These are phyloP conservation scores for Calamus simplicifolius DNA, from an alignment of 176 grass and related monocot genomes.

Conservation along the genomic window DNA sequence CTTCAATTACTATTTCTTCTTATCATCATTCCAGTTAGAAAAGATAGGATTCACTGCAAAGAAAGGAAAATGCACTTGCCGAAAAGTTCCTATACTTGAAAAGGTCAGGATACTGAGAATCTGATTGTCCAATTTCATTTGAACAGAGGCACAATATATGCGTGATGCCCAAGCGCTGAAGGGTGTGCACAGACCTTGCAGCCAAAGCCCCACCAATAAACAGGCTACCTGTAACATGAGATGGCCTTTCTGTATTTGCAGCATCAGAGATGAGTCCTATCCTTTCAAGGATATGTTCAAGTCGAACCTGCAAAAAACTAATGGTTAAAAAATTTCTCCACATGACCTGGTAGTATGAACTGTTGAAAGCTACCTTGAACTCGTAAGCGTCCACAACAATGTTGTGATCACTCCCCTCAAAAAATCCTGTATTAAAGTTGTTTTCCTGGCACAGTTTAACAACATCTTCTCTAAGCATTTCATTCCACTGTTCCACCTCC, in stretches of 20 bases:
- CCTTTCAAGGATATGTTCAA: constrained; percentile 97
- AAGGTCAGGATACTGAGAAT: constrained; percentile 89
- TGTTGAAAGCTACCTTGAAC: constrained; percentile 40
- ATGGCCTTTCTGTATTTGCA: constrained; percentile 81
- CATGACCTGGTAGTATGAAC: too few relatives aligned
- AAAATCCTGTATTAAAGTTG: constrained; percentile 89
- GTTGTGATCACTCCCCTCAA: constrained; percentile 80
- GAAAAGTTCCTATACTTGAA: constrained; percentile 98
- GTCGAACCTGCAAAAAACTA: constrained; percentile 53
- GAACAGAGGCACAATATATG: constrained; percentile 97
- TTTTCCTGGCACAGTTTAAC: constrained; percentile 89
- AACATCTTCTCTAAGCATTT: constrained; percentile 54
- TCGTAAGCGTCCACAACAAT: constrained; percentile 89
- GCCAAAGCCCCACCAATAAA: constrained; percentile 91
- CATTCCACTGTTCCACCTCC: constrained; percentile 92
- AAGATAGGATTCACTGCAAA: not conserved
- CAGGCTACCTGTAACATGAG: constrained; percentile 57
- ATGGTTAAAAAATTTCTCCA: too few relatives aligned
- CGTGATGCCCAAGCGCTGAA: constrained; percentile 84
- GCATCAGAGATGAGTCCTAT: constrained; percentile 82
- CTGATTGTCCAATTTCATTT: constrained; percentile 97
- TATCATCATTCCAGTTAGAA: not conserved
- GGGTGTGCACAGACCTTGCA: constrained; percentile 84
- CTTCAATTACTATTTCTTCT: too few relatives aligned
- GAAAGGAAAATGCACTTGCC: constrained; percentile 38